A percentile compares a stretch with the other conserved stretches of the same genome.
These are phyloP conservation scores for Saturnispora hagleri DNA, from an alignment of 805 yeast genomes.

Conservation along the genomic window DNA sequence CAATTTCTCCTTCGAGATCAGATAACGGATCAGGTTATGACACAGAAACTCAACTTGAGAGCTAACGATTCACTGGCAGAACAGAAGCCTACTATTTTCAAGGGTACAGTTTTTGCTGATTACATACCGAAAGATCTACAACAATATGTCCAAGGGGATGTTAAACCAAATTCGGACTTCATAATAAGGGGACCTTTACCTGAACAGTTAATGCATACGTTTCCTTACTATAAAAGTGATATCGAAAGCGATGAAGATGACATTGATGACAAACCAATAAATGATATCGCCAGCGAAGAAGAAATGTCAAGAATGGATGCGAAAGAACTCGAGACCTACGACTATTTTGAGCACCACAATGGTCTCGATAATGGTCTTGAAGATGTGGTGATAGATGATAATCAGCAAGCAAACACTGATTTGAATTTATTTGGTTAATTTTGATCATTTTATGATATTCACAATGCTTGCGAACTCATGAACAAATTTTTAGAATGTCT, in stretches of 20 bases:
- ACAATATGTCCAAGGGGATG: constrained; percentile 12
- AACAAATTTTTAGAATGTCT: background rate
- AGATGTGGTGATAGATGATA: background rate
- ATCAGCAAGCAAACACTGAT: constrained; percentile 4
- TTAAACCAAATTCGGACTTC: constrained; percentile 22
- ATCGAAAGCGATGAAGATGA: constrained; percentile 16
- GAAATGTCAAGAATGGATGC: background rate
- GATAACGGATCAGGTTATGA: constrained; percentile 9
- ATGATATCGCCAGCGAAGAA: background rate
- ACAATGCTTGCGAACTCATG: background rate
- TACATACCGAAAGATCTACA: constrained; percentile 22
- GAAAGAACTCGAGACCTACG: constrained; percentile 11
- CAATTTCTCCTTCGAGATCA: constrained; percentile 23
- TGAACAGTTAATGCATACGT: constrained; percentile 21
- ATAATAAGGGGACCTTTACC: constrained; percentile 30
- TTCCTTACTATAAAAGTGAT: constrained; percentile 26
- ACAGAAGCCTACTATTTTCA: constrained; percentile 16
- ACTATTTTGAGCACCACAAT: constrained; percentile 20
- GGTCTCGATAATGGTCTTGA: constrained; percentile 9
- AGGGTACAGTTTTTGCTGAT: constrained; percentile 22
- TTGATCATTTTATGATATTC: background rate
- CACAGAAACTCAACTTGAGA: constrained; percentile 2
- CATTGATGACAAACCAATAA: background rate
- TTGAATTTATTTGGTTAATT: constrained; percentile 15
- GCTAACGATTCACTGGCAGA: constrained; percentile 6